These are phyloP conservation scores for Quercus tomentella DNA, from an alignment of 331 rosid genomes.

Conservation along the genomic window DNA sequence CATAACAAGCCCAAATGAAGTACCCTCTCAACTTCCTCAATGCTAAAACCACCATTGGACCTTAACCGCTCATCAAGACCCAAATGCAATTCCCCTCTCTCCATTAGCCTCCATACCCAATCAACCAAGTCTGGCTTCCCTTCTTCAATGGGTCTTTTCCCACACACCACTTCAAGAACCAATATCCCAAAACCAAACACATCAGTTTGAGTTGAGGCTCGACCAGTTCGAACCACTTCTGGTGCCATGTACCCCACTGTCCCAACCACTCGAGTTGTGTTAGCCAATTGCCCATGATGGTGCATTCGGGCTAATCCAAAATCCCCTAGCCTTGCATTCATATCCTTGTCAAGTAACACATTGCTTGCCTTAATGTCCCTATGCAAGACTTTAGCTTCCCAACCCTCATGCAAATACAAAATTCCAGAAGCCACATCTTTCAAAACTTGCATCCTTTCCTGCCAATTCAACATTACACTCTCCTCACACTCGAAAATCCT, in stretches of 20 bases:
- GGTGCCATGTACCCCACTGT: conserved; percentile 70
- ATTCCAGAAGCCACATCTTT: conserved; percentile 56
- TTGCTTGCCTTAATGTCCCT: conserved; percentile 74
- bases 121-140: conserved; percentile 38
- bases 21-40: conserved; percentile 39
- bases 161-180: conserved; percentile 51
- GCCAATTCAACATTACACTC: conserved; percentile 37
- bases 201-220: conserved; percentile 43
- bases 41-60: conserved; percentile 9
- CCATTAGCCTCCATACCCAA: conserved; percentile 42
- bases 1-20: conserved; percentile 53
- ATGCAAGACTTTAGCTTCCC: conserved; percentile 68
- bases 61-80: conserved; percentile 47
- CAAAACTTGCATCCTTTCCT: conserved; percentile 43
- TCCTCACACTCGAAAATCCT: conserved; percentile 48
- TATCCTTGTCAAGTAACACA: conserved; percentile 59
- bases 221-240: conserved; percentile 45
- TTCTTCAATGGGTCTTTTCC: conserved; percentile 47
- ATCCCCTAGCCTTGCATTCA: conserved; percentile 62
- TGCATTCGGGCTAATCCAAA: conserved; percentile 72
- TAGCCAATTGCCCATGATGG: conserved; percentile 36
- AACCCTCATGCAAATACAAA: conserved; percentile 66
- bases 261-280: conserved; percentile 56
- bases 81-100: conserved; percentile 23
- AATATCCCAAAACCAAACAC: conserved; percentile 62